Evolutionary conservation across 2,329 filamentous ascomycete genomes (phyloP), one percentile per base, ranked within the genome.

Genomic region (Fusarium graminum): DNA sequence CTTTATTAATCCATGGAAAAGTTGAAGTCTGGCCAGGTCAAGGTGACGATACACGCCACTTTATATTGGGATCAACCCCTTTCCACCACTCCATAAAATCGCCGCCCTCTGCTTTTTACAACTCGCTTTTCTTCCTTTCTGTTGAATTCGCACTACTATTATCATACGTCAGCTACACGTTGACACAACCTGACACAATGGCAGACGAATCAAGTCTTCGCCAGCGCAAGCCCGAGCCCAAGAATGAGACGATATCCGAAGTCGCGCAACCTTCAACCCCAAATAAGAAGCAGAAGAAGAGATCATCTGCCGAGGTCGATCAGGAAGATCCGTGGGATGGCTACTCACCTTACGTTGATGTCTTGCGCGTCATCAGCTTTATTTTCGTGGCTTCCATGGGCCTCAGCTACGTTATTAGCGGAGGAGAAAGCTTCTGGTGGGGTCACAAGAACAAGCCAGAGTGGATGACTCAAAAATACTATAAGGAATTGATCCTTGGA

Each of bases 351-450:
- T 84, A 79, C 79, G 79, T 93, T 32, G 92, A 94, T 75, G 77
- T 91, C 52, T 78, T 93, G 59, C 89, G 92, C 30, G 83, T 94
- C 29, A 72, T 93, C 43, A 84, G 84, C 30, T 92, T 92, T 53
- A 77, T 94, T 14, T 68, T 90, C 32, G 69, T 92, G 41, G 85
- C 89, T 44, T 91, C 88, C 25, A 87, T 84, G 72, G 88, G 86
- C 17, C 81, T 94, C 53, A 93, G 91, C 79, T 94, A 94, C 78
- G 86, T 94, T 66, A 83, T 92, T 69, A 93, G 90, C 42, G 83
- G 85, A 63, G 90, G 90, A 63, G 86, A 92, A 74, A 89, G 86
- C 59, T 82, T 89, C 66, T 83, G 88, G 57, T 95, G 91, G 90
- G 88, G 82, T 65, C 77, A 85, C 74, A 80, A 81, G 83, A 68